Percentiles rank a stretch among this genome's conserved stretches.
phyloP scores from a whole-genome alignment of 148 eudicot species.

The Chenopodium album region DNA sequence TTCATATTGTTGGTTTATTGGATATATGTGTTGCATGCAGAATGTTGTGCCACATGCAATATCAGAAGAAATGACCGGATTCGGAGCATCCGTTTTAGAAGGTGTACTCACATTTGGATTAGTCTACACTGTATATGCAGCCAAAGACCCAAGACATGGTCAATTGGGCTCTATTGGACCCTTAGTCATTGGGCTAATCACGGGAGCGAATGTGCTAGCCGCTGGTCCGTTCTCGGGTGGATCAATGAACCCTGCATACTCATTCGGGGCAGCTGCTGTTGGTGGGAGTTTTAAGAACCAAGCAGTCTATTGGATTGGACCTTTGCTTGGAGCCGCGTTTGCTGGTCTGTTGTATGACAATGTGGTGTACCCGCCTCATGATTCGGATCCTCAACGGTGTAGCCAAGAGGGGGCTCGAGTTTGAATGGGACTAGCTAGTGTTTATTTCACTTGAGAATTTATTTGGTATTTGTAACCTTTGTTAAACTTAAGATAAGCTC shows the following conservation, averaged over 20 bases:
- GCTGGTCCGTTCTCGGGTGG: slow-evolving; percentile 87
- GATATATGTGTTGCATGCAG: slow-evolving; percentile 38
- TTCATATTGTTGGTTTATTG: neutral
- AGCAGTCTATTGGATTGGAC: slow-evolving; percentile 92
- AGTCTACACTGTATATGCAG: slow-evolving; percentile 70
- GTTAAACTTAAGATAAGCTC: too few species aligned
- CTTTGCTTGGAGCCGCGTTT: slow-evolving; percentile 61
- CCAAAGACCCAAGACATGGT: slow-evolving; percentile 59
- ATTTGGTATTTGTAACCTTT: too few species aligned
- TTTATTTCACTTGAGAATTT: neutral
- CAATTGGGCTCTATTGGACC: slow-evolving; percentile 59
- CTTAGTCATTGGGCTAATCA: slow-evolving; percentile 57
- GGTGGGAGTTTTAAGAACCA: slow-evolving; percentile 80
- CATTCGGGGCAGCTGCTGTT: slow-evolving; percentile 67
- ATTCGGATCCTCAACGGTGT: slow-evolving; percentile 24
- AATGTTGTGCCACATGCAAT: slow-evolving; percentile 58
- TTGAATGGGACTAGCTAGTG: neutral
- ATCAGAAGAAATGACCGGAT: slow-evolving; percentile 77
- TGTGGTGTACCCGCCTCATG: slow-evolving; percentile 58
- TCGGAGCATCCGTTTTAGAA: slow-evolving; percentile 79
- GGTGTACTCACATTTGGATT: slow-evolving; percentile 70
- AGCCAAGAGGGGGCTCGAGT: slow-evolving; percentile 22
- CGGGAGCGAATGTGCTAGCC: slow-evolving; percentile 73
- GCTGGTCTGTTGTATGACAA: slow-evolving; percentile 77
- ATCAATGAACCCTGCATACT: slow-evolving; percentile 79